Percentiles rank a stretch among this genome's conserved stretches.
Evolutionary conservation across 306 rosid species (phyloP).

Genomic region (Cicer cuneatum): DNA sequence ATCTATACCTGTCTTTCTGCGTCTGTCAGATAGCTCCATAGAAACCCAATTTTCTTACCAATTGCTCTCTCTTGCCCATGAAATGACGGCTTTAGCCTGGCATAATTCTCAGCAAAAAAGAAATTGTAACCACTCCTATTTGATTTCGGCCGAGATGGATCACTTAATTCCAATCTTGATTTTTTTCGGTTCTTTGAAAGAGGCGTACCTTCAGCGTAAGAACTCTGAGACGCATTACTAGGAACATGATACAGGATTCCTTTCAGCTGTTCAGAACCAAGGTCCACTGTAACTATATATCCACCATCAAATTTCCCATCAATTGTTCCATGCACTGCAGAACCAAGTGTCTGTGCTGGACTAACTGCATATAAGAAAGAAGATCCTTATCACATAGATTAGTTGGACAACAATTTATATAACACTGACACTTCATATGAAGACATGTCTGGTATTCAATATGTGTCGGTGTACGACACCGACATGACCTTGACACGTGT

Average conservation of each 20-base stretch:
- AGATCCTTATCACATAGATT: constrained; percentile 41
- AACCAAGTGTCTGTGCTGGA: constrained; percentile 53
- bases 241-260: constrained; percentile 81
- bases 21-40: constrained; percentile 82
- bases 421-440: too few relatives aligned
- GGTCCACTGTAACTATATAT: constrained; percentile 60
- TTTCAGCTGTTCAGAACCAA: constrained; percentile 67
- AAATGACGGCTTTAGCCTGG: constrained; percentile 69
- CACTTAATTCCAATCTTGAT: constrained; percentile 59
- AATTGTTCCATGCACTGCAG: constrained; percentile 63
- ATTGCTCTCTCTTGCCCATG: constrained; percentile 74
- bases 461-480: too few relatives aligned
- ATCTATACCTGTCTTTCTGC: constrained; percentile 72
- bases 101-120: constrained; percentile 77
- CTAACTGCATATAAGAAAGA: constrained; percentile 51
- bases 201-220: constrained; percentile 44
- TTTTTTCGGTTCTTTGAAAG: constrained; percentile 55
- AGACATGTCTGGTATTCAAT: too few relatives aligned
- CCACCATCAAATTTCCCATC: constrained; percentile 79
- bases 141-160: constrained; percentile 75
- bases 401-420: not conserved
- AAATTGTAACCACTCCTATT: constrained; percentile 83
- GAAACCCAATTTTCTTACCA: constrained; percentile 68
- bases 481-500: too few relatives aligned
- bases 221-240: constrained; percentile 43